Conservation (phyloP, 1,284 basidiomycete genomes). For the Sanghuangporus weigelae region DNA sequence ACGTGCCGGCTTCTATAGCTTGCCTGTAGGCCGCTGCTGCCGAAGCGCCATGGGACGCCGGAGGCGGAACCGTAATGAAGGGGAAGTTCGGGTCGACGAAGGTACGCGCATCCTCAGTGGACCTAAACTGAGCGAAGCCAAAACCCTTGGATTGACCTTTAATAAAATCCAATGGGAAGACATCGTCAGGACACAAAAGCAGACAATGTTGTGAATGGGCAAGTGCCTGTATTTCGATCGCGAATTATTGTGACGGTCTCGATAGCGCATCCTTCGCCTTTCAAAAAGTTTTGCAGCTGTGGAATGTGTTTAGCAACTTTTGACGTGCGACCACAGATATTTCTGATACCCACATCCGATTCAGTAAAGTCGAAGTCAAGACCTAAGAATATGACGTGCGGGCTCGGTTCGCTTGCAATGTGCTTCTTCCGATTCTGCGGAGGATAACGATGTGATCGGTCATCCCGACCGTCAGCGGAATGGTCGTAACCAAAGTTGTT, state of each 20-base stretch:
- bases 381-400: slow-evolving; percentile 89
- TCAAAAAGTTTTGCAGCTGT: slow-evolving; percentile 51
- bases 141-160: slow-evolving; percentile 88
- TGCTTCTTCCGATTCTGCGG: slow-evolving; percentile 60
- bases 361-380: slow-evolving; percentile 86
- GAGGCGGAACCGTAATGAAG: slow-evolving; percentile 79
- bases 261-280: slow-evolving; percentile 56
- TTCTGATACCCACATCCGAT: slow-evolving; percentile 61
- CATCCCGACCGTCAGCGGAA: slow-evolving; percentile 26
- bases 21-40: slow-evolving; percentile 64
- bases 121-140: slow-evolving; percentile 89
- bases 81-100: slow-evolving; percentile 87
- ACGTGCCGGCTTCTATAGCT: slow-evolving; percentile 57
- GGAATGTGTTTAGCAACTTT: slow-evolving; percentile 53
- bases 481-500: slow-evolving; percentile 28
- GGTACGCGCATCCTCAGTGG: slow-evolving; percentile 74
- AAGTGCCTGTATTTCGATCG: slow-evolving; percentile 91
- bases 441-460: slow-evolving; percentile 36
- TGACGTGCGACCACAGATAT: background rate
- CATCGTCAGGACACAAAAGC: slow-evolving; percentile 63
- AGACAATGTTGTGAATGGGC: slow-evolving; percentile 64
- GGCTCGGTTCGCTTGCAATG: slow-evolving; percentile 73
- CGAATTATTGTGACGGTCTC: slow-evolving; percentile 89
- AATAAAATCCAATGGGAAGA: slow-evolving; percentile 45
- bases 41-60: slow-evolving; percentile 73